Evolutionary conservation across 768 basidiomycete species (phyloP).

Genomic region (Boletus patriciae): DNA sequence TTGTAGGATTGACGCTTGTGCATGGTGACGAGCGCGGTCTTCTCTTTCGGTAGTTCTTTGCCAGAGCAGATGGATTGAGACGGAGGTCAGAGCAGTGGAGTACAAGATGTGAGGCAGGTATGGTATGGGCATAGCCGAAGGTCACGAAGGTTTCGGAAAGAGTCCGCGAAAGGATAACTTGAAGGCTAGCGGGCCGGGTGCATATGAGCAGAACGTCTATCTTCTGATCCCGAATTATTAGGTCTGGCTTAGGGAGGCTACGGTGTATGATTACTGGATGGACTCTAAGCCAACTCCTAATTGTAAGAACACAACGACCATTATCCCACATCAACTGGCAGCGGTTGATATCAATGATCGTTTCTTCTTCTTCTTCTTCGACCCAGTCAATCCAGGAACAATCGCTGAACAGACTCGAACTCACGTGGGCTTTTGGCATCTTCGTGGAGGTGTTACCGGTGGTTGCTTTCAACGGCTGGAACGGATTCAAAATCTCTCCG

Average conservation of each 20-base stretch:
- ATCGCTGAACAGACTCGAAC: conserved; percentile 1
- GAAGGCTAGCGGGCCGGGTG: not conserved
- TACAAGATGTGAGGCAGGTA: conserved; percentile 68
- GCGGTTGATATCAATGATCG: not conserved
- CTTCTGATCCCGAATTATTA: too few relatives aligned
- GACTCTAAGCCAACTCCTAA: not conserved
- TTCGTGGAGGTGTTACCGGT: conserved; percentile 1
- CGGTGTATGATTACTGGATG: not conserved
- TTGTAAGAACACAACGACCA: not conserved
- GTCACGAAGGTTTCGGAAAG: not conserved
- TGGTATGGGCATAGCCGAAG: conserved; percentile 24
- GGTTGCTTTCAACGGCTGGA: conserved; percentile 4
- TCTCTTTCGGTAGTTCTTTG: conserved; percentile 50
- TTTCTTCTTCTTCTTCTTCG: conserved; percentile 22
- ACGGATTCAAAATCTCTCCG: conserved; percentile 21
- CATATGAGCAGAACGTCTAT: too few relatives aligned
- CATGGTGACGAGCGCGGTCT: conserved; percentile 52
- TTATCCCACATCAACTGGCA: conserved; percentile 7
- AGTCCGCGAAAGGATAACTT: not conserved
- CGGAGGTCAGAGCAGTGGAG: conserved; percentile 62
- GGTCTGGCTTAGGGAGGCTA: too few relatives aligned
- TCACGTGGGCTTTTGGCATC: conserved; percentile 18
- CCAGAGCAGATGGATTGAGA: conserved; percentile 65
- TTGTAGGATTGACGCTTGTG: conserved; percentile 63
- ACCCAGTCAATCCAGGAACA: conserved; percentile 6